Percentiles rank a stretch among this genome's conserved stretches.
Conservation (phyloP, 2,329 filamentous ascomycete genomes). For the Exophiala lecanii-corni region DNA sequence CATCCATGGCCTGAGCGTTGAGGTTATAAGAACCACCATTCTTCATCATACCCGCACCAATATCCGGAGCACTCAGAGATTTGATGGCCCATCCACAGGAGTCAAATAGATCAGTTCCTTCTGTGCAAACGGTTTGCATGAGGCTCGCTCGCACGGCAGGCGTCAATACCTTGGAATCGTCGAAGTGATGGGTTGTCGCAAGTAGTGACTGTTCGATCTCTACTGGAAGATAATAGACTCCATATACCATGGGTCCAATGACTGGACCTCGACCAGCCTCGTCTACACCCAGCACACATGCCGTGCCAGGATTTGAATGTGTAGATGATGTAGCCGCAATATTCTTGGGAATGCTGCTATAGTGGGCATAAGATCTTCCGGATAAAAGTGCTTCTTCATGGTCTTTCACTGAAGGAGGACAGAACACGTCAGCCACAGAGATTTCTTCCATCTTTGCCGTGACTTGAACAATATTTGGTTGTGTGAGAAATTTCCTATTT, state of each 20-base stretch:
- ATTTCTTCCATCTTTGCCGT: constrained; percentile 30
- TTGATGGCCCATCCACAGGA: constrained; percentile 80
- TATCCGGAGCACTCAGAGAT: constrained; percentile 77
- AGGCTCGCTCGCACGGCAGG: constrained; percentile 71
- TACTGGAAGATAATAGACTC: constrained; percentile 65
- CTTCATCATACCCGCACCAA: constrained; percentile 71
- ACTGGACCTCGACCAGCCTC: constrained; percentile 92
- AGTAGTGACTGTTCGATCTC: constrained; percentile 67
- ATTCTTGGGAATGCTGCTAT: constrained; percentile 61
- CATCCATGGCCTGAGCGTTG: constrained; percentile 92
- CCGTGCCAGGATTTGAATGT: constrained; percentile 36
- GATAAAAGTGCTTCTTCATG: constrained; percentile 48
- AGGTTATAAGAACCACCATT: constrained; percentile 68
- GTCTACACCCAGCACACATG: constrained; percentile 82
- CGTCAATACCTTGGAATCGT: constrained; percentile 91
- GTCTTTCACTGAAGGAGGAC: constrained; percentile 64
- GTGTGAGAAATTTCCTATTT: too few relatives aligned
- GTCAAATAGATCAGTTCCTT: constrained; percentile 52
- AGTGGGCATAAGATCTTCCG: constrained; percentile 67
- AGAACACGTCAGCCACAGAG: constrained; percentile 41
- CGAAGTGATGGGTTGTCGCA: constrained; percentile 74
- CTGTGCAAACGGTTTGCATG: constrained; percentile 66
- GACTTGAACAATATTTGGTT: too few relatives aligned
- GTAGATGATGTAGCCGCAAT: constrained; percentile 41
- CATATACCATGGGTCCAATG: constrained; percentile 70